These are phyloP conservation scores for Trichoderma polysporum DNA, from an alignment of 2,329 filamentous ascomycete genomes.

Conservation along the genomic window DNA sequence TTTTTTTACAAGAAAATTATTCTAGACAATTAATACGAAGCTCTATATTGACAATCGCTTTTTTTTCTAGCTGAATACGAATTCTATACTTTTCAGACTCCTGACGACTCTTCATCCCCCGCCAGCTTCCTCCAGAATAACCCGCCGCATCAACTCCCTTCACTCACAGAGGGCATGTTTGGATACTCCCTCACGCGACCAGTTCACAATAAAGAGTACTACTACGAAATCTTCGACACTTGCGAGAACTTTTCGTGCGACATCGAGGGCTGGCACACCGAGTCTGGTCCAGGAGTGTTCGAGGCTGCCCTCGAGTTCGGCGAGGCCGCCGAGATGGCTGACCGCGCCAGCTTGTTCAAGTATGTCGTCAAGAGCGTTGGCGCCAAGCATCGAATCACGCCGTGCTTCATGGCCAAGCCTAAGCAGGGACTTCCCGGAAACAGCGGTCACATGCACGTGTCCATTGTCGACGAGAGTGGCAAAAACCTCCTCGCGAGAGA, in stretches of 20 bases:
- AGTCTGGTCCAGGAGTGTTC: slow-evolving; percentile 90
- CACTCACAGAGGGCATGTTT: slow-evolving; percentile 92
- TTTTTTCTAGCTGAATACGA: slow-evolving; percentile 76
- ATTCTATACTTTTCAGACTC: slow-evolving; percentile 85
- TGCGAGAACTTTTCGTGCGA: slow-evolving; percentile 76
- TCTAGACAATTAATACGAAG: no score
- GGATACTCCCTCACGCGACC: slow-evolving; percentile 87
- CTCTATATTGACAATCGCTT: neutral
- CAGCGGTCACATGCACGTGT: slow-evolving; percentile 94
- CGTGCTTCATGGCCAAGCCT: slow-evolving; percentile 98
- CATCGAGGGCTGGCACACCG: slow-evolving; percentile 94
- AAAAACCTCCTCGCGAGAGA: slow-evolving; percentile 82
- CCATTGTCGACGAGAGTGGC: slow-evolving; percentile 74
- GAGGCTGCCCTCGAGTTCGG: slow-evolving; percentile 93
- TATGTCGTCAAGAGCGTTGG: slow-evolving; percentile 88
- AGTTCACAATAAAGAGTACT: slow-evolving; percentile 89
- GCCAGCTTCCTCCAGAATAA: slow-evolving; percentile 73
- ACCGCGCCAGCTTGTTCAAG: slow-evolving; percentile 91
- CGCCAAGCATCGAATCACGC: slow-evolving; percentile 84
- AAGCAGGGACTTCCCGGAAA: slow-evolving; percentile 88
- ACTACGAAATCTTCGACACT: slow-evolving; percentile 80
- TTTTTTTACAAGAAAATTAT: neutral
- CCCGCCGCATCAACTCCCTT: slow-evolving; percentile 68
- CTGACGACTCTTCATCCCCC: slow-evolving; percentile 61
- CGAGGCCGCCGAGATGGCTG: slow-evolving; percentile 85